These are phyloP conservation scores for Diplotaxis tenuifolia DNA, from an alignment of 345 rosid genomes.

Conservation along the genomic window DNA sequence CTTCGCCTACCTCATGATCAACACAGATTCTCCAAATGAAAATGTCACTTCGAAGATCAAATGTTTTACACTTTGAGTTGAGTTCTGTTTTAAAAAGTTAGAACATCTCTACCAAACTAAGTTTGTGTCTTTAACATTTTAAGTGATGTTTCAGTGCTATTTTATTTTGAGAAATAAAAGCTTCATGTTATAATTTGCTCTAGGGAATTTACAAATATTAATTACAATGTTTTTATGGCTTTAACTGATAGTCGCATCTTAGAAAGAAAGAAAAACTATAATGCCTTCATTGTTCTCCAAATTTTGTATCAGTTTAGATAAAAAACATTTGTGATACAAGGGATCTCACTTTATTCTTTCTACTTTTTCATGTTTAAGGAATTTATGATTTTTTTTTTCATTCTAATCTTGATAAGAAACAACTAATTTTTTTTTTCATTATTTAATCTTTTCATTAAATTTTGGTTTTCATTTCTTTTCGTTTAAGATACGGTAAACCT, in stretches of 20 bases:
- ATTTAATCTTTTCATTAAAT: background rate
- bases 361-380: background rate
- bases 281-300: too few species aligned
- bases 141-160: background rate
- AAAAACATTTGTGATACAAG: background rate
- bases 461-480: background rate
- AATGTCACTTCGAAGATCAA: background rate
- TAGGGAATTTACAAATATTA: background rate
- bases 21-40: slow-evolving; percentile 41
- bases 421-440: background rate
- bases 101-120: slow-evolving; percentile 8
- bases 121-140: background rate
- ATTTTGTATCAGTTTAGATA: too few species aligned
- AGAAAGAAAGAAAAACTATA: too few species aligned
- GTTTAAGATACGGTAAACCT: background rate
- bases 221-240: background rate
- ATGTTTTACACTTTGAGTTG: background rate
- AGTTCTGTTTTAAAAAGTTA: too few species aligned
- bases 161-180: background rate
- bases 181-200: background rate
- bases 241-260: background rate
- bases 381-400: background rate
- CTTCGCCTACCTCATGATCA: slow-evolving; percentile 57
- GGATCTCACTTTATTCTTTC: background rate
- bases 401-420: background rate